These are phyloP conservation scores for Isatis tinctoria DNA, from an alignment of 345 rosid genomes.

Conservation along the genomic window DNA sequence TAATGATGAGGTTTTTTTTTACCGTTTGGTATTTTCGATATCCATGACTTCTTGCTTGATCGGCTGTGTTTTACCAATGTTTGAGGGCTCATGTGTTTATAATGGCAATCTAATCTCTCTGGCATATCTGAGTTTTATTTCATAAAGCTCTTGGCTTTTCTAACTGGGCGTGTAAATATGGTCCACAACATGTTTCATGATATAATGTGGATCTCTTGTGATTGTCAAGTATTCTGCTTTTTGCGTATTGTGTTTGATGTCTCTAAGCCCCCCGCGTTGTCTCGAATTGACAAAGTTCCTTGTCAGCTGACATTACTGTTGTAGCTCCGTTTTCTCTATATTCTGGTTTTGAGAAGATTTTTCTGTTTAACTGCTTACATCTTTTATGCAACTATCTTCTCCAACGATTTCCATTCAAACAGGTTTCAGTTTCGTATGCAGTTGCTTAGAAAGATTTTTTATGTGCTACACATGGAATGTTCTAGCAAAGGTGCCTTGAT, in stretches of 20 bases:
- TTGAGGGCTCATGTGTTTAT: too few species aligned
- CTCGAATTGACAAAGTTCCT: background rate
- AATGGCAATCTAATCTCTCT: too few species aligned
- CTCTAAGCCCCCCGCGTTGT: background rate
- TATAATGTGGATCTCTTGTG: constrained; percentile 3
- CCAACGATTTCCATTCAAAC: background rate
- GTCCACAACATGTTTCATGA: background rate
- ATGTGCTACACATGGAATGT: background rate
- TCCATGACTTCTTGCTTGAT: background rate
- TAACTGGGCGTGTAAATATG: too few species aligned
- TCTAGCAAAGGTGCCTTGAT: background rate
- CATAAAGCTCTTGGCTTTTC: too few species aligned
- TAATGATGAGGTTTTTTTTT: background rate
- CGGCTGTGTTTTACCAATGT: too few species aligned
- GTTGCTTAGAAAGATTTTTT: background rate
- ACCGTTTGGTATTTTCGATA: background rate
- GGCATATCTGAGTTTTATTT: too few species aligned
- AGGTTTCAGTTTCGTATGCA: background rate
- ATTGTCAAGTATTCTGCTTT: background rate
- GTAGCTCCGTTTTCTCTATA: background rate
- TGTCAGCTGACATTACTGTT: background rate
- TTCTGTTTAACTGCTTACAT: background rate
- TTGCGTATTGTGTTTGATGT: background rate
- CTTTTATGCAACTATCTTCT: background rate
- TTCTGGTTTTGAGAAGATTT: background rate